A percentile compares a stretch with the other conserved stretches of the same genome.
phyloP scores from a whole-genome alignment of 1,284 basidiomycete genomes.

The Retiboletus fuscus region DNA sequence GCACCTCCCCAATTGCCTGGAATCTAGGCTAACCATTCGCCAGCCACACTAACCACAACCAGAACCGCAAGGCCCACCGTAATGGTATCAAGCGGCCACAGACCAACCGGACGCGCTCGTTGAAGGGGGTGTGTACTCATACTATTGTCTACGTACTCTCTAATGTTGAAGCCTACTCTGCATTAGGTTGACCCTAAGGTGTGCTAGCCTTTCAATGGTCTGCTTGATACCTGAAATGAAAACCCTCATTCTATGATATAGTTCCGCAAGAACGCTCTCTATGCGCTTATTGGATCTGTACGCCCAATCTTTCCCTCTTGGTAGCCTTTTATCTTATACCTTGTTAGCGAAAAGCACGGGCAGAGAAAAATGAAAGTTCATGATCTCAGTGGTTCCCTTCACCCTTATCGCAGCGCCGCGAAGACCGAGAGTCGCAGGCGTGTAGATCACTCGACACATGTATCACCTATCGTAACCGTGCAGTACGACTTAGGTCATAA shows the following conservation, averaged over 20 bases:
- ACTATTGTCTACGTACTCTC: constrained; percentile 14
- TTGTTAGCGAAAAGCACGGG: constrained; percentile 71
- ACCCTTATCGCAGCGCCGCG: constrained; percentile 19
- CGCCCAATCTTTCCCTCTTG: constrained; percentile 48
- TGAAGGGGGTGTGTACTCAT: constrained; percentile 85
- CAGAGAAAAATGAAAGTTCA: constrained; percentile 65
- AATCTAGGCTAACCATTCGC: constrained; percentile 23
- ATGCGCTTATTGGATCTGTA: constrained; percentile 84
- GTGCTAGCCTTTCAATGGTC: constrained; percentile 38
- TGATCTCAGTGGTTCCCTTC: constrained; percentile 45
- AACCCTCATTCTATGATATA: constrained; percentile 46
- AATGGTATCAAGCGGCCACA: constrained; percentile 94
- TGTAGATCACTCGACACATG: constrained; percentile 35
- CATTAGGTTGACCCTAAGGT: constrained; percentile 89
- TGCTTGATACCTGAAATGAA: constrained; percentile 9
- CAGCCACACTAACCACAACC: constrained; percentile 94
- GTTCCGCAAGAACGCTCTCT: constrained; percentile 90
- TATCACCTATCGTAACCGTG: constrained; percentile 42
- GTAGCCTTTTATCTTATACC: constrained; percentile 15
- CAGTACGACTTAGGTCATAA: constrained; percentile 37
- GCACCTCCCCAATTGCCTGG: constrained; percentile 32
- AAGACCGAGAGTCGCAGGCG: constrained; percentile 29
- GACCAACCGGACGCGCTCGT: constrained; percentile 81
- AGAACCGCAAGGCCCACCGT: constrained; percentile 94
- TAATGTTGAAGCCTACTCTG: constrained; percentile 21